Conservation (phyloP, 2,329 filamentous ascomycete species). For the Orbilia javanica region DNA sequence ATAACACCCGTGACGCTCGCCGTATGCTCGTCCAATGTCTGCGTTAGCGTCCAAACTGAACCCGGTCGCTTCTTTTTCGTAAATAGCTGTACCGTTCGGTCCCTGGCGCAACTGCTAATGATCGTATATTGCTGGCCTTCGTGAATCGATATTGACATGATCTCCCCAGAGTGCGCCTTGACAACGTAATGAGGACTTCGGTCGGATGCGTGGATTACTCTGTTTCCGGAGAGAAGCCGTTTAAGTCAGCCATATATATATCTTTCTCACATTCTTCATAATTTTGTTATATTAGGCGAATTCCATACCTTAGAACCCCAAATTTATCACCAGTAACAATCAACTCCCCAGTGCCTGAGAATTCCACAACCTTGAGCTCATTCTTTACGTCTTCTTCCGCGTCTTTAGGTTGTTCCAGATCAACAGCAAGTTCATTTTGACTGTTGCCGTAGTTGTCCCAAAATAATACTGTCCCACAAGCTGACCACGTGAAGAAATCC, state of each 20-base stretch:
- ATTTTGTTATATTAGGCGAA: not conserved
- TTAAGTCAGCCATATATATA: conserved; percentile 23
- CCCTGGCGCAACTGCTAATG: conserved; percentile 85
- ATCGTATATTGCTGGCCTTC: conserved; percentile 74
- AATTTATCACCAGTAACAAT: conserved; percentile 88
- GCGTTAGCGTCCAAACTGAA: conserved; percentile 79
- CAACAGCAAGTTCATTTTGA: conserved; percentile 74
- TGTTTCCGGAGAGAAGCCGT: conserved; percentile 63
- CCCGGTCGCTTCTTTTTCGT: conserved; percentile 65
- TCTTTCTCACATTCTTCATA: not conserved
- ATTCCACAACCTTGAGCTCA: conserved; percentile 73
- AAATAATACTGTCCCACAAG: conserved; percentile 81
- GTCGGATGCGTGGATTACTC: conserved; percentile 75
- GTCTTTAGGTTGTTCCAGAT: conserved; percentile 75
- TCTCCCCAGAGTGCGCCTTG: conserved; percentile 87
- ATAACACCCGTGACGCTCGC: conserved; percentile 84
- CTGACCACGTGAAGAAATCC: conserved; percentile 90
- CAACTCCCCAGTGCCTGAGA: conserved; percentile 73
- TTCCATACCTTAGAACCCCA: conserved; percentile 76
- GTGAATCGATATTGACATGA: conserved; percentile 82
- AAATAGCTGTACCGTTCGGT: conserved; percentile 95
- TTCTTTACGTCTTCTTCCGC: conserved; percentile 70
- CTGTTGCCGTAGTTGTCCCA: conserved; percentile 82
- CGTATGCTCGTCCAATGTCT: conserved; percentile 92
- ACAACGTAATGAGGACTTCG: conserved; percentile 76